Evolutionary conservation across 495 filamentous ascomycete species (phyloP).

Genomic region (Neurospora tetraspora): DNA sequence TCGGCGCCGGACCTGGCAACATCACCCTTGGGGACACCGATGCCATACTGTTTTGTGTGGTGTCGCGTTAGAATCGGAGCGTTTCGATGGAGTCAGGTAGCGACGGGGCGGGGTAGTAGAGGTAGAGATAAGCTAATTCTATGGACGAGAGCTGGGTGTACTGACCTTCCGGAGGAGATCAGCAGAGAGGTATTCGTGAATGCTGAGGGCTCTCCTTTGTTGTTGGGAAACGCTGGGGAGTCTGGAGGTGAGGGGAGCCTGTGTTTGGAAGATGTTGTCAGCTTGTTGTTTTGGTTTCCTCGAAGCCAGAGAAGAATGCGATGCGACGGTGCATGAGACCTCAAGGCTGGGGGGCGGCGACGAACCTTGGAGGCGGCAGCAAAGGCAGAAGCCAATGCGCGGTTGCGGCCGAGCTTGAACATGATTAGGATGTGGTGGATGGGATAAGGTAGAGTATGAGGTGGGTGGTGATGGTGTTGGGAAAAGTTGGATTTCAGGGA

Average conservation of each 20-base stretch:
- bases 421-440: slow-evolving; percentile 20
- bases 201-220: slow-evolving; percentile 71
- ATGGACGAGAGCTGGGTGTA: neutral
- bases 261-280: slow-evolving; percentile 4
- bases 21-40: slow-evolving; percentile 80
- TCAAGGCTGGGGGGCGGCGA: neutral
- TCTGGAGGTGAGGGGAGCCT: slow-evolving; percentile 32
- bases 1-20: slow-evolving; percentile 76
- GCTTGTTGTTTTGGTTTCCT: neutral
- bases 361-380: slow-evolving; percentile 34
- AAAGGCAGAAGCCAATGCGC: slow-evolving; percentile 38
- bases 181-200: slow-evolving; percentile 95
- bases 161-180: slow-evolving; percentile 73
- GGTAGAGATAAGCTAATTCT: neutral
- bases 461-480: neutral
- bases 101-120: slow-evolving; percentile 3
- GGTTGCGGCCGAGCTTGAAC: slow-evolving; percentile 40
- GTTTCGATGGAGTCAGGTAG: neutral
- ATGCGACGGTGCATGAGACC: neutral
- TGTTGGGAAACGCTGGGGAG: slow-evolving; percentile 45
- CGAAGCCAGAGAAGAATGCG: neutral
- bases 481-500: neutral
- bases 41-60: slow-evolving; percentile 60
- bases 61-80: slow-evolving; percentile 5
- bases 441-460: slow-evolving; percentile 1